Percentiles rank a stretch among this genome's conserved stretches.
phyloP scores from a whole-genome alignment of 176 grass and related monocot species.

The Puccinellia tenuiflora region DNA sequence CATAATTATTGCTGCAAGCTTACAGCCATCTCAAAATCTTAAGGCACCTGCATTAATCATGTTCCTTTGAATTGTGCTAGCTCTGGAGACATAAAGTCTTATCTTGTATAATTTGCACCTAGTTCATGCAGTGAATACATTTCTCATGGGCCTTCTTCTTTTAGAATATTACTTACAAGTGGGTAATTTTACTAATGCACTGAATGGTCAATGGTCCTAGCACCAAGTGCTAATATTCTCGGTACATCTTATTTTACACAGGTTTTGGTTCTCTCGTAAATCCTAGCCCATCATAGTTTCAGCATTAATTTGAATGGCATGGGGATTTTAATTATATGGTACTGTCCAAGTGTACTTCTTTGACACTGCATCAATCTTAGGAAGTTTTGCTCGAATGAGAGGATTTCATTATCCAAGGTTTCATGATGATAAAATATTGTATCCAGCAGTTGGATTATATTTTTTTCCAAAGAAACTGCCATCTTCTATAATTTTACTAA shows the following conservation, averaged over 20 bases:
- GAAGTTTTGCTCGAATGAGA: background rate
- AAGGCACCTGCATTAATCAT: background rate
- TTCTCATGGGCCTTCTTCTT: background rate
- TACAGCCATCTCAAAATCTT: background rate
- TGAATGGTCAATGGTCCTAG: background rate
- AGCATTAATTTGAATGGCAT: background rate
- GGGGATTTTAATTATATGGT: background rate
- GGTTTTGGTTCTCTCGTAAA: background rate
- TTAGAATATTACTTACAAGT: background rate
- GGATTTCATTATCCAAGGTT: background rate
- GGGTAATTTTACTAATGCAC: background rate
- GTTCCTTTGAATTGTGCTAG: background rate
- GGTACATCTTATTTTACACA: background rate
- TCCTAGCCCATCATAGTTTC: background rate
- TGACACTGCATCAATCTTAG: background rate
- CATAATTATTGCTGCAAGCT: background rate
- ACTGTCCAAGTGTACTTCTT: background rate
- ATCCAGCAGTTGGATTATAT: background rate
- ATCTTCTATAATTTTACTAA: background rate
- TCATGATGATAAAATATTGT: background rate
- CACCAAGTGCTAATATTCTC: background rate
- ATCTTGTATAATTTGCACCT: background rate
- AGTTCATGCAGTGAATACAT: background rate
- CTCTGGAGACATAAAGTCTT: background rate
- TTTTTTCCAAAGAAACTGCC: background rate